phyloP scores from a whole-genome alignment of 805 yeast genomes.

The Metschnikowia continentalis region DNA sequence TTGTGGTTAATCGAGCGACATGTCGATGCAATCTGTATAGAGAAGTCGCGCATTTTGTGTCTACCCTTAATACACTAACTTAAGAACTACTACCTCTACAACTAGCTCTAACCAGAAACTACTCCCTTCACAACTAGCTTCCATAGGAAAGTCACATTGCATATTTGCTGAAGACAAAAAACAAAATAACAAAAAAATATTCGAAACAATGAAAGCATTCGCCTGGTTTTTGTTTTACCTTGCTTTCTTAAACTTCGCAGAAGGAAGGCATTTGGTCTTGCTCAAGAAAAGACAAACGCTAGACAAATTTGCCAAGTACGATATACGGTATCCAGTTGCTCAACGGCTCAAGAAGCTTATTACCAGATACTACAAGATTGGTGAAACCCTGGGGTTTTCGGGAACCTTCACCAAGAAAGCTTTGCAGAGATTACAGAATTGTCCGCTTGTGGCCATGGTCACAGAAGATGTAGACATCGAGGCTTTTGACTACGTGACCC shows the following conservation, averaged over 20 bases:
- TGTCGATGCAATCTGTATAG: not conserved
- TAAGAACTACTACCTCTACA: not conserved
- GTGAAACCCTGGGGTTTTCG: slow-evolving; percentile 65
- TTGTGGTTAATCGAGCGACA: not conserved
- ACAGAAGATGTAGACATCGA: slow-evolving; percentile 61
- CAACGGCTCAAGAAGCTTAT: slow-evolving; percentile 47
- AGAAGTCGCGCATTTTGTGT: slow-evolving; percentile 3
- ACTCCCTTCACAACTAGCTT: not conserved
- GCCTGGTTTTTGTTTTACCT: slow-evolving; percentile 1
- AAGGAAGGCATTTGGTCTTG: slow-evolving; percentile 42
- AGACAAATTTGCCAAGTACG: slow-evolving; percentile 46
- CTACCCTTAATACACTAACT: not conserved
- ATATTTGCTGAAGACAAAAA: not conserved
- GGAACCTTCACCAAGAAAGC: slow-evolving; percentile 54
- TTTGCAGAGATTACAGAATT: slow-evolving; percentile 44
- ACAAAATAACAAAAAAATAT: too few relatives aligned
- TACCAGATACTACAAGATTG: slow-evolving; percentile 56
- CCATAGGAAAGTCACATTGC: not conserved
- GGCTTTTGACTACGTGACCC: slow-evolving; percentile 47
- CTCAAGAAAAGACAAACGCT: slow-evolving; percentile 48
- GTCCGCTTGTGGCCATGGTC: slow-evolving; percentile 64
- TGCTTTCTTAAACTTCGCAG: slow-evolving; percentile 2
- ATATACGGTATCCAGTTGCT: slow-evolving; percentile 29
- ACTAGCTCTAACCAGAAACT: too few relatives aligned
- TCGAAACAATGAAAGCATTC: not conserved